phyloP scores from a whole-genome alignment of 108 stramenopile species.

The Mediolabrus comicus region DNA sequence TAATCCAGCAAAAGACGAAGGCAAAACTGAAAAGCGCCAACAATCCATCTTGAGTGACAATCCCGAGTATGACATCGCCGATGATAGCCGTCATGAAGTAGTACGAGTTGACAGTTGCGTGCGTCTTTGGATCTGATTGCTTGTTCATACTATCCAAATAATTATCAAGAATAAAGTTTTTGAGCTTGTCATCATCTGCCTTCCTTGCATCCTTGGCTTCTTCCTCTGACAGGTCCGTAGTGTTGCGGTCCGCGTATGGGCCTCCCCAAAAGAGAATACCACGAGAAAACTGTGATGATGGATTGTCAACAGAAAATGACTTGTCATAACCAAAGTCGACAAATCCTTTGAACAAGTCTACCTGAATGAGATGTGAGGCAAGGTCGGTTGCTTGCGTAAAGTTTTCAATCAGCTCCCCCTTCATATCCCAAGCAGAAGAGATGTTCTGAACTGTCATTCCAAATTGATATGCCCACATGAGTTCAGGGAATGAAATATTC shows the following conservation, averaged over 20 bases:
- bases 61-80: conserved; percentile 45
- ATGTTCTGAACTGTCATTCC: conserved; percentile 23
- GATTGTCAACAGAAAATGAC: conserved; percentile 37
- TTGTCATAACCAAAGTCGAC: conserved; percentile 52
- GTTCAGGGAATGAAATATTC: conserved; percentile 14
- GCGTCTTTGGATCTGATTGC: conserved; percentile 13
- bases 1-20: conserved; percentile 51
- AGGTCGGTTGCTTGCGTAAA: conserved; percentile 42
- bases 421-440: conserved; percentile 39
- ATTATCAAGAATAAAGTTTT: conserved; percentile 27
- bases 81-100: conserved; percentile 59
- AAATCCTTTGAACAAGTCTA: conserved; percentile 28
- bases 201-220: conserved; percentile 14
- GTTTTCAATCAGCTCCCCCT: conserved; percentile 37
- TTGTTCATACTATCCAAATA: conserved; percentile 39
- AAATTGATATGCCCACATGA: conserved; percentile 6
- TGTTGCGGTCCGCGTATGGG: conserved; percentile 22
- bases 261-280: conserved; percentile 55
- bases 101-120: conserved; percentile 42
- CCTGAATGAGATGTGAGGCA: conserved; percentile 37
- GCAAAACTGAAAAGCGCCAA: conserved; percentile 40
- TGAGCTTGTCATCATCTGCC: conserved; percentile 22
- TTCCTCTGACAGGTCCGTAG: conserved; percentile 13
- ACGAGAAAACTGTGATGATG: conserved; percentile 39
- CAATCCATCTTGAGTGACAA: conserved; percentile 42